These are phyloP conservation scores for Taphrina flavorubra DNA, from an alignment of 1,139 yeast genomes.

Conservation along the genomic window DNA sequence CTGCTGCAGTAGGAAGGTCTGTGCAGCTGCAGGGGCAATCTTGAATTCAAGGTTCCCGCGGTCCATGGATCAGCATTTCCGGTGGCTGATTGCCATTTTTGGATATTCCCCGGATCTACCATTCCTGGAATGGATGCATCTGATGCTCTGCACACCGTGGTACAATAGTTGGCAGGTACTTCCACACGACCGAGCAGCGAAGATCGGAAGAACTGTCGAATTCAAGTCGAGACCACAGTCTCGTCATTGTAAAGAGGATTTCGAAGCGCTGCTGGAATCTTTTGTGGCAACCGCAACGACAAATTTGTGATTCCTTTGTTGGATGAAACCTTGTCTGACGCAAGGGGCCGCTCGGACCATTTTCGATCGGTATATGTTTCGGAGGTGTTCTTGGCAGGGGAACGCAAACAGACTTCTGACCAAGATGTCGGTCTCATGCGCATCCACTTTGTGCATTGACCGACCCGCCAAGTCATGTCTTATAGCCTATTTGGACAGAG, in stretches of 20 bases:
- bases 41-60: too few species aligned
- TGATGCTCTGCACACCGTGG: background rate
- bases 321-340: slow-evolving; percentile 19
- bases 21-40: too few species aligned
- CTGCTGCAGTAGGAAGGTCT: background rate
- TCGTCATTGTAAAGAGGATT: too few species aligned
- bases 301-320: background rate
- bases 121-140: background rate
- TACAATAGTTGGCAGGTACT: too few species aligned
- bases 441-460: too few species aligned
- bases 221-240: too few species aligned
- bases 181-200: too few species aligned
- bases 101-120: slow-evolving; percentile 5
- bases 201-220: too few species aligned
- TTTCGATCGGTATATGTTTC: slow-evolving; percentile 17
- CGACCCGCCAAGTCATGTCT: too few species aligned
- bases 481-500: too few species aligned
- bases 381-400: background rate
- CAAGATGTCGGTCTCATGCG: background rate
- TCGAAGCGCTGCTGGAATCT: too few species aligned
- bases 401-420: background rate
- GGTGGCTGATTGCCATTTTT: background rate
- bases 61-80: too few species aligned
- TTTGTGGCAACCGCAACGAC: background rate
- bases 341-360: slow-evolving; percentile 17